Conservation (phyloP, 106 monocot species). For the Dendrobium huoshanense region DNA sequence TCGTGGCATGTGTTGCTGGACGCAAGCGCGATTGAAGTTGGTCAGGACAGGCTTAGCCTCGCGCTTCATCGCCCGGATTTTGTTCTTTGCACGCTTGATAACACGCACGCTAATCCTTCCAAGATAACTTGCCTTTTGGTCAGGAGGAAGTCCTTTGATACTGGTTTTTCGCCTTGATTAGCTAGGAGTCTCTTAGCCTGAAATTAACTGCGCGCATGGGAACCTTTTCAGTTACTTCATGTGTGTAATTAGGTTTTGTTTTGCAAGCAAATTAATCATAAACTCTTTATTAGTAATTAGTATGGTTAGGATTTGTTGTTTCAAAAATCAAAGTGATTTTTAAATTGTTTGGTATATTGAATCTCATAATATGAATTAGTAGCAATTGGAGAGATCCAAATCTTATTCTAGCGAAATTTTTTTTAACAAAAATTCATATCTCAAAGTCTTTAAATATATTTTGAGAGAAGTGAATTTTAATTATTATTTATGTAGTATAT, state of each 20-base stretch:
- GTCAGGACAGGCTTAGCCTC: conserved; percentile 39
- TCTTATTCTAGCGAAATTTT: no score
- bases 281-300: no score
- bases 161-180: not conserved
- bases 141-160: conserved; percentile 44
- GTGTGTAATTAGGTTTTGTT: not conserved
- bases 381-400: no score
- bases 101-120: conserved; percentile 29
- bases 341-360: no score
- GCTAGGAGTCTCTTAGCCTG: not conserved
- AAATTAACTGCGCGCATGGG: not conserved
- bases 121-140: conserved; percentile 49
- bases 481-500: no score
- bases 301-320: no score
- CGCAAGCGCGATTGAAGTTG: conserved; percentile 26
- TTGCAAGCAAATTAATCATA: not conserved
- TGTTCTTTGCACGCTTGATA: conserved; percentile 37
- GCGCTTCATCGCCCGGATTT: conserved; percentile 58
- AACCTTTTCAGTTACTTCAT: not conserved
- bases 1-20: conserved; percentile 64
- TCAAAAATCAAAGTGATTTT: no score
- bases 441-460: no score
- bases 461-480: no score
- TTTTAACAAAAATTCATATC: no score
- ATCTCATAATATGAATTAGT: no score